Base-by-base conservation (phyloP, 129 eudicot genomes). In the Tagetes erecta region DNA sequence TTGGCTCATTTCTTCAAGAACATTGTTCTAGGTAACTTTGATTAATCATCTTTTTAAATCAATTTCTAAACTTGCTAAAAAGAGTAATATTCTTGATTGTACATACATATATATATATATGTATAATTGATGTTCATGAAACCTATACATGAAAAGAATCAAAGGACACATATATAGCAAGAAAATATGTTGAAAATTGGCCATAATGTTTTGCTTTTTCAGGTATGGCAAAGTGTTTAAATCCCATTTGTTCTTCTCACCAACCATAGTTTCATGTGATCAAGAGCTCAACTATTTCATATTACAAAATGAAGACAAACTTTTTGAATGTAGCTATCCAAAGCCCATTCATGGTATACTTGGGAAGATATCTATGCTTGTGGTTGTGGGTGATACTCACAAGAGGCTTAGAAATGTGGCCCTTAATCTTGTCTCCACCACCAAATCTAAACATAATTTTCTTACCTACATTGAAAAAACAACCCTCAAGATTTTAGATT, bases 161-260 rank as follows among this genome's bases (percentile, higher is more conserved):
- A 77, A 9, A 58, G 33, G 65, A 64, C 53, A 78, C 79, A 64
- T 62, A 60, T 60, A 75, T 75, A 50, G 77, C 72, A 62, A 68
- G 73, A 81, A 72, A 65, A 81, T 76, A 82, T 44, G 76, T 67
- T 68, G 9, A 5, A 35, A 39, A 11, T 50, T 11, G 47, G 35
- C 6, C 33, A 30, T 44, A 2, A 20, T n/a, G 1, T 49, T 64
- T 13, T 46, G 37, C 13, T 39, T 72, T 81, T 84, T 72, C 77
- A 91, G 97, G 89, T 91, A 88, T 80, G 97, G 97, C 64, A 91
- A 87, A 71, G 91, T 91, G 85, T 91, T 91, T 80, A 88, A 84
- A 68, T 87, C 97, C 12, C 95, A 88, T 84, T 76, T 91, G 45
- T 91, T 91, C 84, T 82, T 84, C 56, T 84, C 87, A 30, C 95